Percentiles rank a stretch among this genome's conserved stretches.
Evolutionary conservation across 2,329 filamentous ascomycete genomes (phyloP).

Genomic region (Tolypocladium capitatum): DNA sequence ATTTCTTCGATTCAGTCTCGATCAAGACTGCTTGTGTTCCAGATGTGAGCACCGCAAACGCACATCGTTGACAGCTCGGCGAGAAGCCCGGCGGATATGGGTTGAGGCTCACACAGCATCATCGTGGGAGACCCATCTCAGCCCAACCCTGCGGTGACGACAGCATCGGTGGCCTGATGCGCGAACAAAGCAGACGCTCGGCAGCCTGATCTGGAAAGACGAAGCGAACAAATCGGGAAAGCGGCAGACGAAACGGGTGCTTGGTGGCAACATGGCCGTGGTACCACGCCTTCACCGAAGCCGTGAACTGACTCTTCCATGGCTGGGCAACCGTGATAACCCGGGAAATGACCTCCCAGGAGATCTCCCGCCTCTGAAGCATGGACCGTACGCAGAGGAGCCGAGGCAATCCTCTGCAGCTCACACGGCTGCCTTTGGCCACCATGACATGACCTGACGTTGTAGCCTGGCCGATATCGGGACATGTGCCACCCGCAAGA

Average conservation of each 20-base stretch:
- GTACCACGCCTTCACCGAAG: background rate
- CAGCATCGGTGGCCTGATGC: slow-evolving; percentile 2
- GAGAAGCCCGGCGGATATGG: background rate
- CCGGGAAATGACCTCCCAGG: background rate
- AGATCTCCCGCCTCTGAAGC: background rate
- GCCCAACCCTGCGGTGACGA: background rate
- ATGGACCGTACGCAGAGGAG: background rate
- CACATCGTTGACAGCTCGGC: background rate
- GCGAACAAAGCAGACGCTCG: background rate
- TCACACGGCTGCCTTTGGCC: background rate
- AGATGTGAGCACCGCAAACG: background rate
- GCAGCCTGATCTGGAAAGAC: slow-evolving; percentile 15
- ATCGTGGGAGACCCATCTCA: background rate
- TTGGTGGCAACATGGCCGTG: background rate
- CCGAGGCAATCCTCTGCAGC: background rate
- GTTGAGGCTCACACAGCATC: background rate
- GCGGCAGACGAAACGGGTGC: background rate
- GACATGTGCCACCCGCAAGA: background rate
- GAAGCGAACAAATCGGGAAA: slow-evolving; percentile 27
- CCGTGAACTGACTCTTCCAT: background rate
- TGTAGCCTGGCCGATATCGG: background rate
- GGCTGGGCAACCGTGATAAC: background rate
- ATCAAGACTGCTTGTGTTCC: background rate
- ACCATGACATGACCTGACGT: background rate
- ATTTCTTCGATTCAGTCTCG: background rate